phyloP scores from a whole-genome alignment of 1,284 basidiomycete species.

The Coniophora puteana region DNA sequence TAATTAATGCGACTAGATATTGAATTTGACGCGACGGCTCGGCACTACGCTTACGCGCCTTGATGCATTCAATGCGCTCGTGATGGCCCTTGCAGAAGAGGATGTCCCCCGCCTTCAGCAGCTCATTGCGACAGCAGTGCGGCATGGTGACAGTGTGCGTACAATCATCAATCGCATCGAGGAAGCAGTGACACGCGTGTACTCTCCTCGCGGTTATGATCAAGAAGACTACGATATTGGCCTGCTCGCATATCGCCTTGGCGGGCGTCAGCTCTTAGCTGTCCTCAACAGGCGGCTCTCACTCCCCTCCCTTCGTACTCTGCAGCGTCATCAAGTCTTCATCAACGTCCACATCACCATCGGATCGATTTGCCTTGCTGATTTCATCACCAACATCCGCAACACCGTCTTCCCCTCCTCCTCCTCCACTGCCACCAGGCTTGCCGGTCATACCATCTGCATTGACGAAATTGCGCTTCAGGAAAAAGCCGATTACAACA shows the following conservation, averaged over 20 bases:
- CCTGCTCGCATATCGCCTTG: slow-evolving; percentile 12
- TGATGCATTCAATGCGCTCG: neutral
- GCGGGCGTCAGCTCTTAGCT: slow-evolving; percentile 16
- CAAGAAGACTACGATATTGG: slow-evolving; percentile 13
- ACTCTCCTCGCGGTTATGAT: slow-evolving; percentile 10
- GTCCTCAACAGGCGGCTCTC: slow-evolving; percentile 14
- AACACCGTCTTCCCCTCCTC: slow-evolving; percentile 6
- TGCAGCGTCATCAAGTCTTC: slow-evolving; percentile 9
- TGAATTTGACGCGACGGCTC: neutral
- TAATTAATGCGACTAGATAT: neutral
- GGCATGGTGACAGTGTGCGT: slow-evolving; percentile 4
- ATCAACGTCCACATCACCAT: slow-evolving; percentile 13
- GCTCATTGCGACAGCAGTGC: slow-evolving; percentile 8
- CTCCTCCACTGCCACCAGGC: neutral
- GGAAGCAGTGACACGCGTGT: slow-evolving; percentile 6
- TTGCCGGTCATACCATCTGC: slow-evolving; percentile 11
- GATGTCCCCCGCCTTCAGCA: slow-evolving; percentile 12
- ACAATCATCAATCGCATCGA: slow-evolving; percentile 7
- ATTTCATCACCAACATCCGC: slow-evolving; percentile 15
- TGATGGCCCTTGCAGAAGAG: neutral
- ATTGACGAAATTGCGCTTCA: slow-evolving; percentile 20
- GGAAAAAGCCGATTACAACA: slow-evolving; percentile 14
- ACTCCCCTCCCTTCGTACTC: slow-evolving; percentile 15
- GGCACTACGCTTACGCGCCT: neutral
- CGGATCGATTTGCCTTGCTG: slow-evolving; percentile 5